Evolutionary conservation across 1,139 yeast species (phyloP), one percentile per base, ranked within the genome.

Genomic region (Geotrichum cucujoidarum): DNA sequence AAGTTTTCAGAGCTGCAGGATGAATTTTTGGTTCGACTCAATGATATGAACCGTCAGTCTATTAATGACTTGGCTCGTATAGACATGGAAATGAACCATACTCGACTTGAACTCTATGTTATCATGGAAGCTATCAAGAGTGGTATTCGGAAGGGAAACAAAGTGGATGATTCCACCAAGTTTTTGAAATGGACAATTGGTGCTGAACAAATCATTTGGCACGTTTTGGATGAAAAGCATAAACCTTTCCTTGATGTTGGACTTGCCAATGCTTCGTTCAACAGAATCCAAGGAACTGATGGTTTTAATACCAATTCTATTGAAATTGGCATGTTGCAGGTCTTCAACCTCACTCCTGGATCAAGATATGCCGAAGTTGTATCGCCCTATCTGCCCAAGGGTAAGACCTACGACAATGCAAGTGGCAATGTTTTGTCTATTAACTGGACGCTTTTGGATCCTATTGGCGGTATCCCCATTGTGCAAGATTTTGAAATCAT

Each of bases 391-490:
- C 53, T 64, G 39, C 54, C 53, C 16, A 51, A 48, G 21, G 57
- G 55, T 24, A 54, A 53, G 11, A 55, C 53, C 18, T 52, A 56
- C 37, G 67, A 70, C 10, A 59, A 53, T 18, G 42, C 51, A n/a
- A 47, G 48, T 2, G 53, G 53, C 22, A 64, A 67, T 46, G 62
- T 86, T 55, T 68, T 86, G 11, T 65, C 70, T 32, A 69, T 84
- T 45, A 70, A 73, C 16, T 89, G 97, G 97, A 75, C 77, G 7
- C 73, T 83, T 75, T 70, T 83, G 43, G 81, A 78, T 34, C 87
- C 95, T 0, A 85, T 89, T 47, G 97, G 96, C 4, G 97, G 97
- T 2, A 89, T 89, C 42, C 75, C 82, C 0, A 79, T 87, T 30
- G 67, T 89, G 57, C 76, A 75, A 20, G 69, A 74, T 39, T 70